These are phyloP conservation scores for Grosmannia huntii DNA, from an alignment of 2,329 filamentous ascomycete genomes.

Conservation along the genomic window DNA sequence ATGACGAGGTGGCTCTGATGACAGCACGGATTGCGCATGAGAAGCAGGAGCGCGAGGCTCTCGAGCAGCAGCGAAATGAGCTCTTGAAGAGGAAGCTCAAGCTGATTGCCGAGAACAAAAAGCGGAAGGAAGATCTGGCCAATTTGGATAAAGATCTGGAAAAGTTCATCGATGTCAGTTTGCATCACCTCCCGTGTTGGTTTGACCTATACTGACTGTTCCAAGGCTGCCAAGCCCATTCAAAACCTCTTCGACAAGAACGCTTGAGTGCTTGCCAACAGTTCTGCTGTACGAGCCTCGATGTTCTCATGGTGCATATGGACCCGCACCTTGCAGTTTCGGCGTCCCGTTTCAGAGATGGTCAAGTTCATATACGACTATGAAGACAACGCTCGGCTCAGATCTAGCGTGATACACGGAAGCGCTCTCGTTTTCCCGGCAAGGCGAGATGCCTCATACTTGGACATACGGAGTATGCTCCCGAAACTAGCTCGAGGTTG, in stretches of 20 bases:
- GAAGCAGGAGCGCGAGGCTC: constrained; percentile 64
- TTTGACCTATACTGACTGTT: not conserved
- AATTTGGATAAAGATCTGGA: constrained; percentile 87
- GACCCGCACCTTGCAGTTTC: not conserved
- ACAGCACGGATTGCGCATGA: constrained; percentile 86
- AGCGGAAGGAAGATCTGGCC: constrained; percentile 82
- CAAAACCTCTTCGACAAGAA: constrained; percentile 1
- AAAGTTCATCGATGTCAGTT: constrained; percentile 74
- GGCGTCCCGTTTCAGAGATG: not conserved
- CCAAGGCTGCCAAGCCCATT: constrained; percentile 2
- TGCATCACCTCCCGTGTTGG: not conserved
- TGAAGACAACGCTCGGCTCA: not conserved
- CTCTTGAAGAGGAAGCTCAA: constrained; percentile 54
- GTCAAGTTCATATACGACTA: not conserved
- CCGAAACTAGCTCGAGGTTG: not conserved
- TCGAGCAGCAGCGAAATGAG: constrained; percentile 75
- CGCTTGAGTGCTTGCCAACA: not conserved
- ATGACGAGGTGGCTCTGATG: constrained; percentile 72
- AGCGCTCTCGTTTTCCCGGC: not conserved
- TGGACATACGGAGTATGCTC: too few relatives aligned
- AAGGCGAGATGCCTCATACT: too few relatives aligned
- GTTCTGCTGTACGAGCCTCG: not conserved
- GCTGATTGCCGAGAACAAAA: constrained; percentile 64
- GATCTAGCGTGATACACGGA: not conserved
- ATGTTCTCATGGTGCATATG: not conserved